Evolutionary conservation across 805 yeast genomes (phyloP).

Genomic region (Spencermartinsiella europaea): DNA sequence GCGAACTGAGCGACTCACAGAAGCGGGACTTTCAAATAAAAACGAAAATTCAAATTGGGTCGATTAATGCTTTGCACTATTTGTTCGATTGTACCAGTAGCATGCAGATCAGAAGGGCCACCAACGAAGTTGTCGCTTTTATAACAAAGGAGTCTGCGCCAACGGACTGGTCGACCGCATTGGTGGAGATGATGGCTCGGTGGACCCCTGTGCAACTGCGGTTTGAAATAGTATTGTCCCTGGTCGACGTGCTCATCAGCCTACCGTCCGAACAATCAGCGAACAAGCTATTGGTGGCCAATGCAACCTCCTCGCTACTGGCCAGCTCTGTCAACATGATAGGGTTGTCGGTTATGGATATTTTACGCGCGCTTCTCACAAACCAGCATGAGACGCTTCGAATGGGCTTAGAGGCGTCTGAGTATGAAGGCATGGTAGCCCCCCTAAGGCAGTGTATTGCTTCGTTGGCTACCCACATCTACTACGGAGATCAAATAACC

Average conservation of each 20-base stretch:
- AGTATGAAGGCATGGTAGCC: conserved; percentile 31
- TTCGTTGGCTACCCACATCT: conserved; percentile 68
- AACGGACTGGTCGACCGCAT: conserved; percentile 46
- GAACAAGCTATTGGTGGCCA: conserved; percentile 39
- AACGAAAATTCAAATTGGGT: conserved; percentile 6
- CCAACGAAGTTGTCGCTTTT: conserved; percentile 47
- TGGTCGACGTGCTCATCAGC: conserved; percentile 31
- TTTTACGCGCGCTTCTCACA: conserved; percentile 44
- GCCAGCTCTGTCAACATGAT: conserved; percentile 76
- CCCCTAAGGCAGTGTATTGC: conserved; percentile 56
- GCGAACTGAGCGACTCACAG: not conserved
- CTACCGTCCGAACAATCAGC: conserved; percentile 16
- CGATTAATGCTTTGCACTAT: conserved; percentile 43
- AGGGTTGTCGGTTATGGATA: conserved; percentile 81
- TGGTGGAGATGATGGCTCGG: conserved; percentile 60
- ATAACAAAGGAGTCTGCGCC: conserved; percentile 31
- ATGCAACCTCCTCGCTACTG: conserved; percentile 49
- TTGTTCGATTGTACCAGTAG: conserved; percentile 61
- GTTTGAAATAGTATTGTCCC: conserved; percentile 53
- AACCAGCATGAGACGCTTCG: conserved; percentile 26
- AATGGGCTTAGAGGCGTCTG: conserved; percentile 2
- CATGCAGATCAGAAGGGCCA: conserved; percentile 53
- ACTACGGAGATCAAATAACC: conserved; percentile 79
- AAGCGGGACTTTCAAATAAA: conserved; percentile 1
- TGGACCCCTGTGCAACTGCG: conserved; percentile 80